Base-by-base conservation (phyloP, 1,139 yeast genomes). In the Debaryomyces nepalensis region DNA sequence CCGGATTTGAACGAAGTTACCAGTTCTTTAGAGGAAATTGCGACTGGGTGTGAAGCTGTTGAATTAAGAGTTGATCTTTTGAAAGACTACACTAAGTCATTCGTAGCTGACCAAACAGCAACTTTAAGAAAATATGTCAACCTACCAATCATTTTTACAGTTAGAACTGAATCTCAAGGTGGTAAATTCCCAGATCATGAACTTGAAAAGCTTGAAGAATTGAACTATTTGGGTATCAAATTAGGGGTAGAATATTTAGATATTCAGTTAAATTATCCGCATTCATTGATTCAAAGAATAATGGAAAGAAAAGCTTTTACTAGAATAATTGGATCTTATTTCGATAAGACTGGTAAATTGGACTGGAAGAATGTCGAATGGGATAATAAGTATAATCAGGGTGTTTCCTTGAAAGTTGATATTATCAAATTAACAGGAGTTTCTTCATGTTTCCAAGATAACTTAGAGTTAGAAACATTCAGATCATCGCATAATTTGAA, bases 11-110 rank as follows among this genome's bases (percentile, higher is more conserved):
- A 73, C 5, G 68, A 72, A 24, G 70, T 69, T 3, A 45, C 56
- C 7, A 72, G 68, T 1, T 61, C 72, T 11, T 64, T 89, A 37
- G 75, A 73, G 26, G 73, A 74, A n/a, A 70, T 87, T 24, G 66
- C 80, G 19, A 67, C 75, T 44, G 97, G 97, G 2, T 78, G 84
- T 47, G 78, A 81, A 49, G 97, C 96, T 4, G 83, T 91, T 37
- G 97, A 91, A 59, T 70, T 93, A 42, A 77, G 96, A 49, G 87
- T 88, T 24, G 97, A 87, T 59, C 73, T 82, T 43, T 73, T 90
- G 46, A 68, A 77, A 43, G 71, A 77, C 15, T 68, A 72, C 44
- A 73, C 74, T 30, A 59, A 66, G 16, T 66, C 69, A 4, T 85
- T 73, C 57, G 88, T 91, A 39, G 82, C 87, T 41, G 82, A 82